phyloP scores from a whole-genome alignment of 257 asterid genomes.

The Petunia secreta region DNA sequence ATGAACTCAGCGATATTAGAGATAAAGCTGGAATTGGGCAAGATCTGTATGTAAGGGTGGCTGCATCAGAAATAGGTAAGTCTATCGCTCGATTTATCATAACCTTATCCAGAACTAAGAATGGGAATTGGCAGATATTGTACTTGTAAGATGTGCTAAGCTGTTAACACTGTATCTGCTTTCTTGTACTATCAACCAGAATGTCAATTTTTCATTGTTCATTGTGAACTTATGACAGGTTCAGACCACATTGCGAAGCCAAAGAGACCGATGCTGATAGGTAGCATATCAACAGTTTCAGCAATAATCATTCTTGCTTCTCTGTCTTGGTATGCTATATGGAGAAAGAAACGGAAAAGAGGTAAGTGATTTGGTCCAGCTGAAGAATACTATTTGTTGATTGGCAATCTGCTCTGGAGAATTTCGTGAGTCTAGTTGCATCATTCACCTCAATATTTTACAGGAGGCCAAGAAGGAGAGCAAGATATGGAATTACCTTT shows the following conservation, averaged over 20 bases:
- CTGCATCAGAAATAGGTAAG: conserved; percentile 40
- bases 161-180: too few species aligned
- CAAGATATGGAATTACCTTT: conserved; percentile 25
- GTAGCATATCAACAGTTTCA: neutral
- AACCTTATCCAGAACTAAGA: too few species aligned
- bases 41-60: conserved; percentile 41
- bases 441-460: too few species aligned
- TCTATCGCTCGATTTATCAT: neutral
- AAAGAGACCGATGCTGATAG: conserved; percentile 7
- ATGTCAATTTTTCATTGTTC: neutral
- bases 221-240: neutral
- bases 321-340: neutral
- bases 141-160: too few species aligned
- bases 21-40: conserved; percentile 26
- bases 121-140: too few species aligned
- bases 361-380: neutral
- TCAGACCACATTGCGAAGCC: neutral
- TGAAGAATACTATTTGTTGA: neutral
- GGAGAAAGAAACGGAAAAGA: neutral
- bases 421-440: too few species aligned
- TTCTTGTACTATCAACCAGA: too few species aligned
- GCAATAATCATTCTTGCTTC: neutral
- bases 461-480: neutral
- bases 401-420: too few species aligned
- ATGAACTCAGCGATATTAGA: conserved; percentile 42